Evolutionary conservation across 768 basidiomycete species (phyloP).

Genomic region (Mycena galericulata): DNA sequence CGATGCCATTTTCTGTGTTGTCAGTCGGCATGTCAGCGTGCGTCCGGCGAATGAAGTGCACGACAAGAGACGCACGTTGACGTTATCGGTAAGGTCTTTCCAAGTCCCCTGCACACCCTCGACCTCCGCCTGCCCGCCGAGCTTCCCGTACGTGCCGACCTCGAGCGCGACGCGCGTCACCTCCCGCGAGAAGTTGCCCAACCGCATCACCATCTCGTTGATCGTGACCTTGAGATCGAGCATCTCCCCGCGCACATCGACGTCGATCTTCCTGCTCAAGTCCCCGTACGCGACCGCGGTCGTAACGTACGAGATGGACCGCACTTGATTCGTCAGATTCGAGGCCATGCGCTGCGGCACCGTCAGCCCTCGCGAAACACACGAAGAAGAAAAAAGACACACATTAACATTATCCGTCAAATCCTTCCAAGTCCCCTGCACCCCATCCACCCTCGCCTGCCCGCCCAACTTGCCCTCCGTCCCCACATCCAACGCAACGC

Average conservation of each 20-base stretch:
- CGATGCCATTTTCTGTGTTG: conserved; percentile 25
- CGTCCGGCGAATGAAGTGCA: conserved; percentile 68
- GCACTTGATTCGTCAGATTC: conserved; percentile 33
- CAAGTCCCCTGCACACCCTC: conserved; percentile 32
- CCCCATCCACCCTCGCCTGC: conserved; percentile 32
- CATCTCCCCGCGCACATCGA: conserved; percentile 85
- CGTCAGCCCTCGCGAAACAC: conserved; percentile 26
- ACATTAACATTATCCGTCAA: conserved; percentile 36
- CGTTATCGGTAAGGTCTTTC: conserved; percentile 31
- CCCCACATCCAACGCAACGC: conserved; percentile 34
- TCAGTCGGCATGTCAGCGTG: conserved; percentile 48
- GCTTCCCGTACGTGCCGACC: conserved; percentile 27
- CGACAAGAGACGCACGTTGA: conserved; percentile 56
- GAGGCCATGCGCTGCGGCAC: conserved; percentile 62
- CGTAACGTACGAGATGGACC: conserved; percentile 24
- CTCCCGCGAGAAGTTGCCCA: conserved; percentile 30
- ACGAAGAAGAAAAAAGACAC: background rate
- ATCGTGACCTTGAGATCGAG: conserved; percentile 83
- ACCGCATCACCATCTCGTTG: conserved; percentile 49
- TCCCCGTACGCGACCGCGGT: conserved; percentile 43
- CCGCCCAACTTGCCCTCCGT: conserved; percentile 34
- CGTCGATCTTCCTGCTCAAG: conserved; percentile 73
- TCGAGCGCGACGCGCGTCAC: conserved; percentile 32
- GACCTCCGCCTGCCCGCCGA: conserved; percentile 29
- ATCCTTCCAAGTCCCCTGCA: conserved; percentile 35